Conservation (phyloP, 1,139 yeast genomes). For the Taiozyma onychis region DNA sequence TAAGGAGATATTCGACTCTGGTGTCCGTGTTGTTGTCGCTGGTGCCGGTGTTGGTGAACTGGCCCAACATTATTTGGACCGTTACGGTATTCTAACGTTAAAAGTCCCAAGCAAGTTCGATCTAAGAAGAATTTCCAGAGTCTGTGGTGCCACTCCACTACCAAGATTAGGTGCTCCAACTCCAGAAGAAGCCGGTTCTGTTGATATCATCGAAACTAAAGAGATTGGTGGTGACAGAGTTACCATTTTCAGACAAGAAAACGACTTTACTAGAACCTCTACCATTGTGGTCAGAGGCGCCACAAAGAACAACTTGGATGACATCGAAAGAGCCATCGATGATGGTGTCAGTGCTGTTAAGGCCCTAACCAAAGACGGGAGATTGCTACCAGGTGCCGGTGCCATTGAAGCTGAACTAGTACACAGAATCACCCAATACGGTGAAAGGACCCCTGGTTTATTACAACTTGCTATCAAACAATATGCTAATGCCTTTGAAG, state of each 20-base stretch:
- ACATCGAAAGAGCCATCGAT: constrained; percentile 93
- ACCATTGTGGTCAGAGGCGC: constrained; percentile 96
- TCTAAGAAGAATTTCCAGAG: constrained; percentile 87
- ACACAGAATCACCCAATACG: constrained; percentile 70
- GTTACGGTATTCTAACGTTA: constrained; percentile 77
- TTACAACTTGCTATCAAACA: constrained; percentile 90
- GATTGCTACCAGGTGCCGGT: constrained; percentile 94
- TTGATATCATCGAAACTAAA: constrained; percentile 83
- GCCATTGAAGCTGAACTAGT: constrained; percentile 92
- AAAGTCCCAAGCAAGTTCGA: constrained; percentile 93
- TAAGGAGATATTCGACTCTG: constrained; percentile 77
- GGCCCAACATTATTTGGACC: constrained; percentile 88
- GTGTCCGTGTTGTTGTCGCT: constrained; percentile 83
- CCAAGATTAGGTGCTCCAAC: constrained; percentile 95
- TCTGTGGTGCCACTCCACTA: constrained; percentile 95
- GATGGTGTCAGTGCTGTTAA: constrained; percentile 94
- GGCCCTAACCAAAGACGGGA: constrained; percentile 65
- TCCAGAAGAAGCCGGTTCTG: constrained; percentile 87
- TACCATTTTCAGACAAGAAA: constrained; percentile 83
- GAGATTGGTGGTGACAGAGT: constrained; percentile 99
- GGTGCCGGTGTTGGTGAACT: constrained; percentile 92
- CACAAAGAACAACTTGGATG: constrained; percentile 91
- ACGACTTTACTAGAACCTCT: constrained; percentile 65
- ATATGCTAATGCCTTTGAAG: constrained; percentile 92
- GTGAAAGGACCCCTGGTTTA: constrained; percentile 92